Evolutionary conservation across 495 filamentous ascomycete genomes (phyloP).

Genomic region (Penicillium lividum): DNA sequence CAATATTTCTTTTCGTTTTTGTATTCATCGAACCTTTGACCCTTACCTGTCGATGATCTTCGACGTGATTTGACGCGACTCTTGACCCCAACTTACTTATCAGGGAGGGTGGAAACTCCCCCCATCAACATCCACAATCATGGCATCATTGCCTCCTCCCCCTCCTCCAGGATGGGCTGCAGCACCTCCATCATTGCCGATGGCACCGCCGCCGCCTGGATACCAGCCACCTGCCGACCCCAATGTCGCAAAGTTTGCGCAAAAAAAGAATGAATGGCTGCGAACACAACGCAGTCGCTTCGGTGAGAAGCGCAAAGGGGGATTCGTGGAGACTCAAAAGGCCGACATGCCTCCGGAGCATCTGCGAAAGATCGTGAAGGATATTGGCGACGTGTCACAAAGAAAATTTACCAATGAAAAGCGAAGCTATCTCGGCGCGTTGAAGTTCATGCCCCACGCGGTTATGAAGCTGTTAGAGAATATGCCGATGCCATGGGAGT

Average conservation of each 20-base stretch:
- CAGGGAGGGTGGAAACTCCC: conserved; percentile 31
- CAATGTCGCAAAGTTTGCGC: conserved; percentile 88
- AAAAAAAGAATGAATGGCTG: conserved; percentile 99
- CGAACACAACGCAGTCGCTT: conserved; percentile 90
- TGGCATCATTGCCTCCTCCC: conserved; percentile 76
- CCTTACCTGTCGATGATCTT: conserved; percentile 28
- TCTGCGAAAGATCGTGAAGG: conserved; percentile 95
- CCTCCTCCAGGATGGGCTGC: conserved; percentile 76
- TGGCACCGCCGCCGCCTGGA: conserved; percentile 85
- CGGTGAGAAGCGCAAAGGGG: conserved; percentile 93
- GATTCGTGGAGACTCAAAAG: conserved; percentile 97
- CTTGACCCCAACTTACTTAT: conserved; percentile 29
- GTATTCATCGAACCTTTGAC: neutral
- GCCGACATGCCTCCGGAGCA: conserved; percentile 99
- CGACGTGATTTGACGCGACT: conserved; percentile 48
- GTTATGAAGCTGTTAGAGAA: conserved; percentile 98
- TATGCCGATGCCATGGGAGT: conserved; percentile 99
- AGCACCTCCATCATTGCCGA: conserved; percentile 71
- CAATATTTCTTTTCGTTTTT: conserved; percentile 1
- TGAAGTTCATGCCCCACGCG: conserved; percentile 99
- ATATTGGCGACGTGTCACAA: conserved; percentile 98
- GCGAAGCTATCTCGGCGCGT: conserved; percentile 91
- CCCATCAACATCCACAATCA: conserved; percentile 46
- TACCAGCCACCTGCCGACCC: conserved; percentile 83
- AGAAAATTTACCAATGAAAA: conserved; percentile 99